Conservation (phyloP, 306 rosid genomes). For the Vigna radiata region DNA sequence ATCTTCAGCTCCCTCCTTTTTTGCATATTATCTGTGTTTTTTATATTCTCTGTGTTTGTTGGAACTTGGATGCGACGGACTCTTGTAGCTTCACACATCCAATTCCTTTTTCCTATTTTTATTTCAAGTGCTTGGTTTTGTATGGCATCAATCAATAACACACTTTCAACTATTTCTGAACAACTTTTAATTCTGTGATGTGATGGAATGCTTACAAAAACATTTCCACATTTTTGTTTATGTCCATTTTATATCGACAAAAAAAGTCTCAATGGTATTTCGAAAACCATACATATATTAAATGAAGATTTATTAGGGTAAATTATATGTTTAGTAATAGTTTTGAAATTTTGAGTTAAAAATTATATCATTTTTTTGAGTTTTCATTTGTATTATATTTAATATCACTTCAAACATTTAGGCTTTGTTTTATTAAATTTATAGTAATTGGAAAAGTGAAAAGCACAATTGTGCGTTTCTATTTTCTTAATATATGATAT, state of each 20-base stretch:
- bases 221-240: not conserved
- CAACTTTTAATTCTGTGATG: conserved; percentile 16
- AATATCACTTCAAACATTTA: too few species aligned
- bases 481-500: too few species aligned
- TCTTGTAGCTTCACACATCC: not conserved
- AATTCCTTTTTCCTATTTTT: not conserved
- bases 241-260: not conserved
- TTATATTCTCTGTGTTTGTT: not conserved
- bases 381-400: too few species aligned
- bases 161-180: conserved; percentile 21
- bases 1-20: not conserved
- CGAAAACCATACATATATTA: too few species aligned
- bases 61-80: not conserved
- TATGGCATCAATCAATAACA: conserved; percentile 8
- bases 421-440: too few species aligned
- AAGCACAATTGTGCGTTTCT: too few species aligned
- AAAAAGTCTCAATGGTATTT: not conserved
- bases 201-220: conserved; percentile 1
- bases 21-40: not conserved
- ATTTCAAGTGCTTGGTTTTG: conserved; percentile 8
- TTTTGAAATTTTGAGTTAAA: too few species aligned
- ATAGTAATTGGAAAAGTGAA: too few species aligned
- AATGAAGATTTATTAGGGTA: too few species aligned
- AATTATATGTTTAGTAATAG: too few species aligned
- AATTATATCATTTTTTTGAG: too few species aligned